These are phyloP conservation scores for Sanghuangporus weigelae DNA, from an alignment of 1,284 basidiomycete genomes.

Conservation along the genomic window DNA sequence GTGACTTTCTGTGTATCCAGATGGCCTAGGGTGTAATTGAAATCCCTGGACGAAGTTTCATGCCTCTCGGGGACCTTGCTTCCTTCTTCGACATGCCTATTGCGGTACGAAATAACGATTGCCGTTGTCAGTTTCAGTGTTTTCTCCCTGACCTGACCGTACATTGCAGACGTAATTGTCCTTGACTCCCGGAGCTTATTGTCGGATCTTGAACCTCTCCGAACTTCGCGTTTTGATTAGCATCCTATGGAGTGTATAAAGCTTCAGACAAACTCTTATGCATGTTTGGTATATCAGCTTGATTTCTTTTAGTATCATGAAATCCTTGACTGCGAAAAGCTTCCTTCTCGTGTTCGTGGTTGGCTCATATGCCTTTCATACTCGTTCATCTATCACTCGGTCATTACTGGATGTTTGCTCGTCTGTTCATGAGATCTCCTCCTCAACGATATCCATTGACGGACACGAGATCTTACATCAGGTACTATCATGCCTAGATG, in stretches of 20 bases:
- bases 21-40: too few relatives aligned
- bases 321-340: neutral
- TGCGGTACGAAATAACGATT: too few relatives aligned
- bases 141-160: too few relatives aligned
- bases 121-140: too few relatives aligned
- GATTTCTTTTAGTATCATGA: neutral
- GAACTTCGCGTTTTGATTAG: neutral
- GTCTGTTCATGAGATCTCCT: neutral
- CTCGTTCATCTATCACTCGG: neutral
- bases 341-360: neutral
- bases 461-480: neutral
- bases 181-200: neutral
- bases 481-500: neutral
- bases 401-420: neutral
- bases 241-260: neutral
- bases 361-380: neutral
- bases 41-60: too few relatives aligned
- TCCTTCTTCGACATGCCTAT: too few relatives aligned
- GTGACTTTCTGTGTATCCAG: too few relatives aligned
- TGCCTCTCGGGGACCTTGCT: too few relatives aligned
- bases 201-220: neutral
- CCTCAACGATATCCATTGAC: neutral
- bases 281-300: neutral
- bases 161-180: neutral
- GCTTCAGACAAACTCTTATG: neutral